These are phyloP conservation scores for Hermanozyma aechmeae DNA, from an alignment of 805 yeast species.

Conservation along the genomic window DNA sequence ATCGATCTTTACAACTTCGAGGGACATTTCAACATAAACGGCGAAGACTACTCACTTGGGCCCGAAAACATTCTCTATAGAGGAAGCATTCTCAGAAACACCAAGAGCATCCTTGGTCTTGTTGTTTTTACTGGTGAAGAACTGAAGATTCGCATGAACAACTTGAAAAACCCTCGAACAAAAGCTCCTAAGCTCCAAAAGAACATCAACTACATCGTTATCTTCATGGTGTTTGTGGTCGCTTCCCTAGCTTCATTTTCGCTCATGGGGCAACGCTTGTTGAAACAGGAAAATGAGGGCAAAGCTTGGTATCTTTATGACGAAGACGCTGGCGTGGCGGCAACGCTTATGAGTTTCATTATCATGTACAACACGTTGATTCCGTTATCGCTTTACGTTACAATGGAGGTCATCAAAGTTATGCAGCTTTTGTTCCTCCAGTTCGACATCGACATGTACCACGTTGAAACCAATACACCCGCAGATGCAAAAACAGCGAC, in stretches of 20 bases:
- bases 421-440: conserved; percentile 76
- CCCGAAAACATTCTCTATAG: conserved; percentile 82
- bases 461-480: conserved; percentile 73
- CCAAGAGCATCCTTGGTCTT: conserved; percentile 62
- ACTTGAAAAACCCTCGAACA: conserved; percentile 77
- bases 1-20: conserved; percentile 85
- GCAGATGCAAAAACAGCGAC: conserved; percentile 95
- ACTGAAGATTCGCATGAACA: conserved; percentile 91
- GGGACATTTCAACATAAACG: conserved; percentile 49
- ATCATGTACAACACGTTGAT: conserved; percentile 96
- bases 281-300: conserved; percentile 30
- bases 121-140: conserved; percentile 94
- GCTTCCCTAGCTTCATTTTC: conserved; percentile 67
- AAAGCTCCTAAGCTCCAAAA: conserved; percentile 90
- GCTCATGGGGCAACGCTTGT: conserved; percentile 64
- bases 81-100: conserved; percentile 85
- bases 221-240: conserved; percentile 83
- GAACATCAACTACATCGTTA: conserved; percentile 72
- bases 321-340: conserved; percentile 74
- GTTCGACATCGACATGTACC: conserved; percentile 93
- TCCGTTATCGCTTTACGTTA: conserved; percentile 89
- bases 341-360: conserved; percentile 90
- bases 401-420: conserved; percentile 91
- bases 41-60: conserved; percentile 46
- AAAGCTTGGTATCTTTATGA: conserved; percentile 64